Evolutionary conservation across 192 early-diverging fungal species (phyloP), one percentile per base, ranked within the genome.

Genomic region (Oehlia diaphana): DNA sequence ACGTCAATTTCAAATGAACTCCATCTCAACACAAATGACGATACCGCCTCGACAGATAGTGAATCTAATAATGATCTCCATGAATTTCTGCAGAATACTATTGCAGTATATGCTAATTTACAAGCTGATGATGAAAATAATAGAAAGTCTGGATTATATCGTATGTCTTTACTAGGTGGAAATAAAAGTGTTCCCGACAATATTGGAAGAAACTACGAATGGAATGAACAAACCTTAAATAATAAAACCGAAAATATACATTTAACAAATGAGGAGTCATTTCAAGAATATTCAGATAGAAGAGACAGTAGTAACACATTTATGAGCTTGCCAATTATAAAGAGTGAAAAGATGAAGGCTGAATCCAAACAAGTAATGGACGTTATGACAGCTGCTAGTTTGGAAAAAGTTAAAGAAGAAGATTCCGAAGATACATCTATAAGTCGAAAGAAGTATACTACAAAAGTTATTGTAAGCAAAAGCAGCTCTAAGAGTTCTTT

Each of bases 141-240:
- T 3, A 16, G 50, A 42, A 12, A 35, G 35, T 28, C 66, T 31
- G 33, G 33, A 14, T n/a, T 78, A 47, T 78, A 78, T 13, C 61
- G 63, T 21, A 77, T 35, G 47, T 14, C 61, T n/a, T 16, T 63
- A 37, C 23, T 68, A 28, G 49, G 31, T 50, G 64, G 63, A 19
- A 78, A 78, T 35, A 78, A 78, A 63, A 78, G 76, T 69, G 66
- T 78, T 16, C 76, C 76, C 19, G 76, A 78, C 16, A 68, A 78
- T 19, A 62, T 78, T 68, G 76, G 76, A 7, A 58, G 76, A 67
- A 31, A 10, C 19, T 42, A 68, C 31, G 13, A 44, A 28, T 64
- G 37, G 35, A 28, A n/a, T 63, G 26, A 5, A 6, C 23, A 63
- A 21, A 53, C 44, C 0, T 35, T 21, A 76, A 63, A 37, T 63